Base-by-base conservation (phyloP, 2,329 filamentous ascomycete species). In the Ascochyta koolunga region DNA sequence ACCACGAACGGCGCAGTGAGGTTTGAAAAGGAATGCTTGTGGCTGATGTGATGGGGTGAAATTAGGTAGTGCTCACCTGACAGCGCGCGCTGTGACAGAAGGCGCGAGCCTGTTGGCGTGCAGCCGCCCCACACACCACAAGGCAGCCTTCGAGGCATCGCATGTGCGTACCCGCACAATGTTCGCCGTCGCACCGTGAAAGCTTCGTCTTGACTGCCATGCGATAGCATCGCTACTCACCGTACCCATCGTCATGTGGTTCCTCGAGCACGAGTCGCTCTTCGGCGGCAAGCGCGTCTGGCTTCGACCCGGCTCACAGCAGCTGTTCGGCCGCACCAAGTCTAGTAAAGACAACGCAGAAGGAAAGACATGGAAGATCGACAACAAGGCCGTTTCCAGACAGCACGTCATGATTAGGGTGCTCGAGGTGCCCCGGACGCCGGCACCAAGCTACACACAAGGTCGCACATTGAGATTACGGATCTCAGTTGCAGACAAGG, bases 381-480 rank as follows among this genome's bases (percentile, higher is more conserved):
- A 88, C 5, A 84, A 95, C 67, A 90, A 89, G 67, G 89, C 88
- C 1, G 90, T 99, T 42, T 99, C 95, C 27, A 84, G 93, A 51
- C 91, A 95, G 68, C 95, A 99, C 75, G 78, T 97, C 60, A 87
- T 87, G 27, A 87, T 99, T 44, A 82, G 86, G 36, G 86, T 98
- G 6, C 85, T 83, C 40, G 65, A 77, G 0, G 88, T 93, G 32
- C 77, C 80, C 77, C 86, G 13, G 88, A 86, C 41, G 86, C 90
- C 68, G 89, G 86, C 48, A 82, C 84, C 54, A 83, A 86, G 54
- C 77, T 89, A 13, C 81, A 84, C 53, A 82, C 80, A 35, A 86
- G 89, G 56, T 91, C 91, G 1, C 80, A 80, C 45, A 76, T 98
- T 49, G 89, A 82, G 4, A 80, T 98, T 50, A 87, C 87, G 61